phyloP scores from a whole-genome alignment of 495 filamentous ascomycete species.

The Neurospora africana region DNA sequence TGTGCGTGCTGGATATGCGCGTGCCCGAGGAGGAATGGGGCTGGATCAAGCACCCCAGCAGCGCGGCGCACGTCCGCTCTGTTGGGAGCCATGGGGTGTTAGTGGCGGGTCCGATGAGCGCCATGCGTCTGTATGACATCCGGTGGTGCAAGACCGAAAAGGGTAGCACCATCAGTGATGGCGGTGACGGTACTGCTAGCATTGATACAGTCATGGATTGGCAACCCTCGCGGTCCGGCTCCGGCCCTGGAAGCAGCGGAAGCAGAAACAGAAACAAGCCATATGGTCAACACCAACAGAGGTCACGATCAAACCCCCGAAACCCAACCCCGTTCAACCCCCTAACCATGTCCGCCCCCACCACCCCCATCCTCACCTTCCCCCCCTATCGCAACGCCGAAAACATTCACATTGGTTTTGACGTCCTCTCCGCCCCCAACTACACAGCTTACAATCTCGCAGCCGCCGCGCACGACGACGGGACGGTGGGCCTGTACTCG shows the following conservation, averaged over 20 bases:
- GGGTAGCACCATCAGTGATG: not conserved
- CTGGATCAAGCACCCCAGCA: conserved; percentile 15
- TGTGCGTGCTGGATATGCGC: conserved; percentile 27
- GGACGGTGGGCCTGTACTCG: conserved; percentile 30
- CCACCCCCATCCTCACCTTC: conserved; percentile 26
- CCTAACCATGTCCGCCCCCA: not conserved
- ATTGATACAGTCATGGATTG: not conserved
- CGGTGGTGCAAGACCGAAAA: conserved; percentile 9
- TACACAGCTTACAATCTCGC: conserved; percentile 18
- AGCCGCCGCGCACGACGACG: conserved; percentile 33
- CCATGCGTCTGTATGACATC: conserved; percentile 31
- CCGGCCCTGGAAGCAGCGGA: conserved; percentile 3
- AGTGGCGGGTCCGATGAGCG: conserved; percentile 24
- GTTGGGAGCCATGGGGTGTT: conserved; percentile 25
- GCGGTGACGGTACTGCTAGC: not conserved
- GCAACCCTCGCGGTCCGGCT: not conserved
- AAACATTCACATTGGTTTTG: conserved; percentile 26
- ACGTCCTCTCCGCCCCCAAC: conserved; percentile 15
- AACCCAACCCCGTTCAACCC: not conserved
- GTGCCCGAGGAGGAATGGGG: conserved; percentile 9
- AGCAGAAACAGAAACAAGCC: not conserved
- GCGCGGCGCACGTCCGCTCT: conserved; percentile 23
- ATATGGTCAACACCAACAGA: not conserved
- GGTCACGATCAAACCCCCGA: not conserved
- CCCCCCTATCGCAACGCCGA: conserved; percentile 26